phyloP scores from a whole-genome alignment of 768 basidiomycete species.

The Pleurotus sapidus region DNA sequence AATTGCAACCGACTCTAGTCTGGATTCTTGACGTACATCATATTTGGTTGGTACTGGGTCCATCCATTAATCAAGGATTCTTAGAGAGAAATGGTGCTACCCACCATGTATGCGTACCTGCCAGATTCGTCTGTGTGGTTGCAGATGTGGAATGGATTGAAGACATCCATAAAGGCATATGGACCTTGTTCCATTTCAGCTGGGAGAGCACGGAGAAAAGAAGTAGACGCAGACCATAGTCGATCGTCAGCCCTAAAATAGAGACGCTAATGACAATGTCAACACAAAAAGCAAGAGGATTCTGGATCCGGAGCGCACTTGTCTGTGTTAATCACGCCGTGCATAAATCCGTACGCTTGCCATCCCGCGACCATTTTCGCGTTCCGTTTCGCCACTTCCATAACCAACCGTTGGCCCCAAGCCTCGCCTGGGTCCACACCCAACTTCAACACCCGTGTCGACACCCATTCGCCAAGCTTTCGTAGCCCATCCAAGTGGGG shows the following conservation, averaged over 20 bases:
- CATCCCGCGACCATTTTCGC: slow-evolving; percentile 92
- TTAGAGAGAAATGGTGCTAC: slow-evolving; percentile 5
- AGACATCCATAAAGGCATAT: slow-evolving; percentile 95
- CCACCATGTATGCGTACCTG: slow-evolving; percentile 68
- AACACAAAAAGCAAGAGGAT: not conserved
- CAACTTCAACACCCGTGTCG: slow-evolving; percentile 53
- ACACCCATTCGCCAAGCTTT: slow-evolving; percentile 74
- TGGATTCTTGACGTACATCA: slow-evolving; percentile 53
- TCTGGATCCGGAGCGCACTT: slow-evolving; percentile 49
- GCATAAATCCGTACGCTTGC: slow-evolving; percentile 95
- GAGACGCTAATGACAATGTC: slow-evolving; percentile 37
- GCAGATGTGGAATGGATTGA: slow-evolving; percentile 81
- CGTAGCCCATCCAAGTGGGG: slow-evolving; percentile 74
- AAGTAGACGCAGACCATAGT: slow-evolving; percentile 49
- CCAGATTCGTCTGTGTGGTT: slow-evolving; percentile 83
- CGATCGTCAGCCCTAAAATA: slow-evolving; percentile 72
- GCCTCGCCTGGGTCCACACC: slow-evolving; percentile 43
- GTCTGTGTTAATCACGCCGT: slow-evolving; percentile 97
- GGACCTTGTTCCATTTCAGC: slow-evolving; percentile 51
- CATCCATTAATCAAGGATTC: not conserved
- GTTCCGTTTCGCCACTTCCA: slow-evolving; percentile 81
- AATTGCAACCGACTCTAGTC: not conserved
- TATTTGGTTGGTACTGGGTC: slow-evolving; percentile 66
- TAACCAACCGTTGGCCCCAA: slow-evolving; percentile 72
- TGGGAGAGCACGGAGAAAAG: not conserved